A percentile compares a stretch with the other conserved stretches of the same genome.
Evolutionary conservation across 1,284 basidiomycete species (phyloP).

Genomic region (Leccinum cinnamomeum): DNA sequence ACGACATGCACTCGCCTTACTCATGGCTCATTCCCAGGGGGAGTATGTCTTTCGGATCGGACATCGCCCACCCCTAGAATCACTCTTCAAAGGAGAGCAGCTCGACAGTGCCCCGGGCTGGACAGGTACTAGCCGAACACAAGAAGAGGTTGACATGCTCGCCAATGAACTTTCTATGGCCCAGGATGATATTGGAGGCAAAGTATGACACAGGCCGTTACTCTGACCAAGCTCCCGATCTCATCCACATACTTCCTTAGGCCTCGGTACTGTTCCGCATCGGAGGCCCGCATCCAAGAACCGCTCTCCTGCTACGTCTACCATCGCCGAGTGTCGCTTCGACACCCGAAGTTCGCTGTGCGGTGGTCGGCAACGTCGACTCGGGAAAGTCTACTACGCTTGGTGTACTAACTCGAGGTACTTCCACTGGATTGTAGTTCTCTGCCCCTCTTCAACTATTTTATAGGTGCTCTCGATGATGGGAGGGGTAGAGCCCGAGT

Average conservation of each 20-base stretch:
- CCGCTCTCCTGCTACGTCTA: constrained; percentile 62
- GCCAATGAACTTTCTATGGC: constrained; percentile 43
- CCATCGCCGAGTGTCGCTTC: constrained; percentile 70
- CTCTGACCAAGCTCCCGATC: neutral
- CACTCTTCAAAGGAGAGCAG: constrained; percentile 54
- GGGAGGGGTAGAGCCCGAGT: constrained; percentile 93
- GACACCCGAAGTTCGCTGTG: constrained; percentile 89
- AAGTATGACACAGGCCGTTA: constrained; percentile 43
- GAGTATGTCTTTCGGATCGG: constrained; percentile 75
- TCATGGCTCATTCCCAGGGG: constrained; percentile 63
- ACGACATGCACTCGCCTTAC: constrained; percentile 60
- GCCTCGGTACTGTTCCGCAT: constrained; percentile 55
- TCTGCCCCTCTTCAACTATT: constrained; percentile 32
- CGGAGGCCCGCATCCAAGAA: constrained; percentile 49
- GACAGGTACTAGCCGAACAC: constrained; percentile 51
- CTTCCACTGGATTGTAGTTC: neutral
- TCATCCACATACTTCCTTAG: constrained; percentile 35
- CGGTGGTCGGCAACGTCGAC: constrained; percentile 94
- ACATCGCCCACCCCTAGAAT: constrained; percentile 52
- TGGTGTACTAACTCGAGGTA: constrained; percentile 81
- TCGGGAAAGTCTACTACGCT: constrained; percentile 94
- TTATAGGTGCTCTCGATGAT: constrained; percentile 83
- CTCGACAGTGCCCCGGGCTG: constrained; percentile 47
- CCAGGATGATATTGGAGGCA: constrained; percentile 71
- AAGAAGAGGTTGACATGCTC: constrained; percentile 53